Conservation (phyloP, 345 rosid genomes). For the Syzygium grande region DNA sequence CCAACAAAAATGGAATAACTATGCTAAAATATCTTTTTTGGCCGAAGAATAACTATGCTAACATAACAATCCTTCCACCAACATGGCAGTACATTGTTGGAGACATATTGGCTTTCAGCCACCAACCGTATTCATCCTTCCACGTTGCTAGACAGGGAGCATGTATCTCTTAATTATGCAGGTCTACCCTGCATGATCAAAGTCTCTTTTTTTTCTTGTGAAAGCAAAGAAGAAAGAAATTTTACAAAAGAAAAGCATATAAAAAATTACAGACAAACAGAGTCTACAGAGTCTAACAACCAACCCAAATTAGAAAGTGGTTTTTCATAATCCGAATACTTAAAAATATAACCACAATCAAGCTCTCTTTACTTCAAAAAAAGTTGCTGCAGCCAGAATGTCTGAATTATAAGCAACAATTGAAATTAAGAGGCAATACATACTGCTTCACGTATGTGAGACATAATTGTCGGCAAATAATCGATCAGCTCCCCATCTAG, state of each 20-base stretch:
- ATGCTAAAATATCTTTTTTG: background rate
- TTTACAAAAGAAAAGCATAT: background rate
- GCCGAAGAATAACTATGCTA: background rate
- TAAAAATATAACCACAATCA: background rate
- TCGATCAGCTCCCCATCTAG: conserved; percentile 87
- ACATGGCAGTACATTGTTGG: background rate
- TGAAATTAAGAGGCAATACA: conserved; percentile 6
- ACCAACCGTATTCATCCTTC: background rate
- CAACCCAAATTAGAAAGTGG: background rate
- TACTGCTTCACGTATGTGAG: conserved; percentile 95
- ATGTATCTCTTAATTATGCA: background rate
- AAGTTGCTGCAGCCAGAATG: background rate
- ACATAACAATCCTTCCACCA: background rate
- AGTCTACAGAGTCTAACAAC: background rate
- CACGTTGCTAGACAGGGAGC: background rate
- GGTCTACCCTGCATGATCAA: background rate
- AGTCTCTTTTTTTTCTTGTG: background rate
- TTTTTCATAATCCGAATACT: background rate
- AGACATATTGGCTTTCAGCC: background rate
- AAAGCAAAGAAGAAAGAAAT: background rate
- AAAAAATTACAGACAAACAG: background rate
- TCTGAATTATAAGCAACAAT: background rate
- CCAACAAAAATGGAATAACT: background rate
- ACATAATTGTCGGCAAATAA: conserved; percentile 92
- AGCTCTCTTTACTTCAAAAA: background rate